These are phyloP conservation scores for Puccinia sorghi DNA, from an alignment of 1,284 basidiomycete genomes.

Conservation along the genomic window DNA sequence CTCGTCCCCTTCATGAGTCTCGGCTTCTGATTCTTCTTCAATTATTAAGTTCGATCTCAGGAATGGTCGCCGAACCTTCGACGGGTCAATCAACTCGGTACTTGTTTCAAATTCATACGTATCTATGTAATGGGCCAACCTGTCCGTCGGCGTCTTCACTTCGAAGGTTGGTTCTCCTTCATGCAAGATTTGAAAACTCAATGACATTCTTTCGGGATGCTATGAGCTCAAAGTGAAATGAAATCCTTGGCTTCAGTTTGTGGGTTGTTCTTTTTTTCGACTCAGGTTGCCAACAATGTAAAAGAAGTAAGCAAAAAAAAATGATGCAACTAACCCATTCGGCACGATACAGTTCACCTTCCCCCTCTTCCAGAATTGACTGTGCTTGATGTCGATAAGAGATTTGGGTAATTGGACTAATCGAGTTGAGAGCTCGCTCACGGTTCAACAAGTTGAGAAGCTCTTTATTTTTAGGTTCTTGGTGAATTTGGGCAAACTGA, in stretches of 20 bases:
- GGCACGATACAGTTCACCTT: conserved; percentile 38
- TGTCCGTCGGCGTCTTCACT: conserved; percentile 7
- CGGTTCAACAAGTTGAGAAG: conserved; percentile 29
- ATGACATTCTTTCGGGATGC: conserved; percentile 46
- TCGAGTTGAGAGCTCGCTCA: conserved; percentile 24
- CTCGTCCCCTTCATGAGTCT: neutral
- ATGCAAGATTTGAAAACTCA: conserved; percentile 39
- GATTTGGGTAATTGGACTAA: conserved; percentile 22
- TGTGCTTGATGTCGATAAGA: conserved; percentile 38
- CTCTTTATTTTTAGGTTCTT: conserved; percentile 43
- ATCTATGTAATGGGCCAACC: conserved; percentile 30
- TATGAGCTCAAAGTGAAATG: neutral
- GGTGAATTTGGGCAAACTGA: conserved; percentile 48
- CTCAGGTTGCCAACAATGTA: neutral
- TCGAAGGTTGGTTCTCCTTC: conserved; percentile 41
- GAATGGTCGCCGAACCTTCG: conserved; percentile 24
- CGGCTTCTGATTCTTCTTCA: neutral
- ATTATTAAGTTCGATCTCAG: conserved; percentile 13
- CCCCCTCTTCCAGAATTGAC: conserved; percentile 35
- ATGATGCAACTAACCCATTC: conserved; percentile 45
- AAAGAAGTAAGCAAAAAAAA: neutral
- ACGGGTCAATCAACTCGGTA: conserved; percentile 16
- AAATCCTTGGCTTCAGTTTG: neutral
- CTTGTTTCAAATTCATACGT: conserved; percentile 25
- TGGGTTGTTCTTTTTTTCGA: neutral